phyloP scores from a whole-genome alignment of 495 filamentous ascomycete genomes.

The Xylaria telfairii region DNA sequence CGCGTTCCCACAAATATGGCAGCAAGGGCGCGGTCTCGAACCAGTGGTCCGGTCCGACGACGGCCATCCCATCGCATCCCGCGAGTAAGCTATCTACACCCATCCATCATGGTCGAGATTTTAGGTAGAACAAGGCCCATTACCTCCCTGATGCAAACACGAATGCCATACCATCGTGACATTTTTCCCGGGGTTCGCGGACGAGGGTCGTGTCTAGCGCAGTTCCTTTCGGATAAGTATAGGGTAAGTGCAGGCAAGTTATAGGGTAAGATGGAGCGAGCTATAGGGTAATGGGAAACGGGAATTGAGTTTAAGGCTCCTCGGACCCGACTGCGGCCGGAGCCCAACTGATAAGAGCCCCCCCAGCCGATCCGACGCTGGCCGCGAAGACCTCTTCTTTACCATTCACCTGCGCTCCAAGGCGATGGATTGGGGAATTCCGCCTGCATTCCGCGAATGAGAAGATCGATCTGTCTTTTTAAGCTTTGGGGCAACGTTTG shows the following conservation, averaged over 20 bases:
- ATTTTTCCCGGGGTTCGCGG: background rate
- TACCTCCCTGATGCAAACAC: slow-evolving; percentile 12
- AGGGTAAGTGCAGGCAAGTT: slow-evolving; percentile 21
- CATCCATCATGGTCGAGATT: too few species aligned
- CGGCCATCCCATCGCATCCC: background rate
- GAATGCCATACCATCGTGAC: slow-evolving; percentile 17
- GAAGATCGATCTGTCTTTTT: background rate
- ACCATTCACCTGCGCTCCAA: background rate
- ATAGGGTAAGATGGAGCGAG: slow-evolving; percentile 21
- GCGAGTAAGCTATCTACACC: background rate
- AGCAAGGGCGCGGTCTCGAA: slow-evolving; percentile 14
- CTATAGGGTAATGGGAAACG: slow-evolving; percentile 8
- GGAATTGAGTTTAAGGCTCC: background rate
- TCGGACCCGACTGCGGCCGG: slow-evolving; percentile 1
- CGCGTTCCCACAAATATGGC: slow-evolving; percentile 14
- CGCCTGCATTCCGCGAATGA: background rate
- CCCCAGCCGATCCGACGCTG: slow-evolving; percentile 3
- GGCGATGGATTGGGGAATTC: background rate
- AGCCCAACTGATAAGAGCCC: background rate
- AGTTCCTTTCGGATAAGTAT: slow-evolving; percentile 23
- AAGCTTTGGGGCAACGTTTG: background rate
- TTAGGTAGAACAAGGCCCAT: background rate
- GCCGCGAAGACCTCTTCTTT: background rate
- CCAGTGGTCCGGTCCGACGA: background rate
- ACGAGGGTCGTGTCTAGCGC: background rate